A percentile compares a stretch with the other conserved stretches of the same genome.
Evolutionary conservation across 1,284 basidiomycete genomes (phyloP).

Genomic region (Coniophora puteana): DNA sequence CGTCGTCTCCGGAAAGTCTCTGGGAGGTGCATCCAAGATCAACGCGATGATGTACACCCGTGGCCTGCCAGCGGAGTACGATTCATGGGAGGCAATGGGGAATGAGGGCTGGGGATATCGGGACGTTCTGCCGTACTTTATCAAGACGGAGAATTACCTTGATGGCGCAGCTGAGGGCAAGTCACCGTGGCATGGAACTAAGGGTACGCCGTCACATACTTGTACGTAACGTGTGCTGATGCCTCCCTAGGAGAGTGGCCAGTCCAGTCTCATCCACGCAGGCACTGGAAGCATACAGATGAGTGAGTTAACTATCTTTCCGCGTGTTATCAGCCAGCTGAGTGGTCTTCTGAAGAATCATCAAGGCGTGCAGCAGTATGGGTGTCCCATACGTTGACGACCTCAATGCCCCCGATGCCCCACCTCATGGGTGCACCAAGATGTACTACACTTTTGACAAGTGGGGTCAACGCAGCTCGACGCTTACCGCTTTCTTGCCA

Average conservation of each 20-base stretch:
- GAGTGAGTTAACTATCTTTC: too few relatives aligned
- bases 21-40: conserved; percentile 41
- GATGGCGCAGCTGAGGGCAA: too few relatives aligned
- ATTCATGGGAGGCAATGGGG: conserved; percentile 32
- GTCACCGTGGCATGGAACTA: too few relatives aligned
- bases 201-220: too few relatives aligned
- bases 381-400: conserved; percentile 23
- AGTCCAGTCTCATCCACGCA: too few relatives aligned
- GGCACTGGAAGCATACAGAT: too few relatives aligned
- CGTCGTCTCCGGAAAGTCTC: conserved; percentile 34
- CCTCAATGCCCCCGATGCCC: conserved; percentile 21
- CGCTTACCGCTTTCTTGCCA: conserved; percentile 27
- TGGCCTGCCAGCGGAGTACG: conserved; percentile 33
- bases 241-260: too few relatives aligned
- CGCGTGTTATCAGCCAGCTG: too few relatives aligned
- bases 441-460: conserved; percentile 23
- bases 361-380: too few relatives aligned
- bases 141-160: conserved; percentile 31
- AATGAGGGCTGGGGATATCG: conserved; percentile 34
- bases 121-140: conserved; percentile 34
- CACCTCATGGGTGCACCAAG: conserved; percentile 18
- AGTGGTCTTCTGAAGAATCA: too few relatives aligned
- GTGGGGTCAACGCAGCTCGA: conserved; percentile 20
- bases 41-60: conserved; percentile 39
- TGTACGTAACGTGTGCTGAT: too few relatives aligned